These are phyloP conservation scores for Trichoderma virens DNA, from an alignment of 495 filamentous ascomycete genomes.

Conservation along the genomic window DNA sequence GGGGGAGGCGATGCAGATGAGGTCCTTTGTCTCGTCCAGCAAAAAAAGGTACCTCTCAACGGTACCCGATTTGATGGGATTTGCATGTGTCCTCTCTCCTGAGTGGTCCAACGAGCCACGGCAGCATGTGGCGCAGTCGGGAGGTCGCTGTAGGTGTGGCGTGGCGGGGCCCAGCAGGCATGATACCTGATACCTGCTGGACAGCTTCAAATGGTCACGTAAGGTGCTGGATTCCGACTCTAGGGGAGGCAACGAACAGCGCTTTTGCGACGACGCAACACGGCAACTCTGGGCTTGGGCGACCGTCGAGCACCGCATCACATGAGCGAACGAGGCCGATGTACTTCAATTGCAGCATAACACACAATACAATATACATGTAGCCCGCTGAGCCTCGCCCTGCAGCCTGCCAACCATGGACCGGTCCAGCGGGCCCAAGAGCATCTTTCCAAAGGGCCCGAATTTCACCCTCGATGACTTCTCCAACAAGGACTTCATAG, in stretches of 20 bases:
- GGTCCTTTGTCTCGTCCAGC: background rate
- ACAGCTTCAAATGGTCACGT: background rate
- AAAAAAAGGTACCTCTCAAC: background rate
- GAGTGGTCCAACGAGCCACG: background rate
- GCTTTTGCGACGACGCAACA: conserved; percentile 3
- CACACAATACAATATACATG: conserved; percentile 12
- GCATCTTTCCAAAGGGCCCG: conserved; percentile 69
- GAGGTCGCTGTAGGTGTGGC: background rate
- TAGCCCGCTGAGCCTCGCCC: conserved; percentile 8
- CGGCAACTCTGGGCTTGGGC: background rate
- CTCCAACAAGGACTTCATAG: conserved; percentile 89
- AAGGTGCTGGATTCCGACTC: too few species aligned
- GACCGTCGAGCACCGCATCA: background rate
- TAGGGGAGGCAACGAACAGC: background rate
- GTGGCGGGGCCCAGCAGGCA: conserved; percentile 6
- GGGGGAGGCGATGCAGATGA: conserved; percentile 7
- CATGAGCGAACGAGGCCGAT: background rate
- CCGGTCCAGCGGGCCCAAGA: conserved; percentile 41
- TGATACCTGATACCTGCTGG: background rate
- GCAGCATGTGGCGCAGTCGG: background rate
- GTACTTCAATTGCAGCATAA: background rate
- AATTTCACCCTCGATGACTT: conserved; percentile 84
- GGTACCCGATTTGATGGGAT: background rate
- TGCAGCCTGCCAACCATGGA: conserved; percentile 29
- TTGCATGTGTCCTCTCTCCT: conserved; percentile 9